A percentile compares a stretch with the other conserved stretches of the same genome.
Evolutionary conservation across 139 green algal genomes (phyloP).

Genomic region (Medakamo hakoo): DNA sequence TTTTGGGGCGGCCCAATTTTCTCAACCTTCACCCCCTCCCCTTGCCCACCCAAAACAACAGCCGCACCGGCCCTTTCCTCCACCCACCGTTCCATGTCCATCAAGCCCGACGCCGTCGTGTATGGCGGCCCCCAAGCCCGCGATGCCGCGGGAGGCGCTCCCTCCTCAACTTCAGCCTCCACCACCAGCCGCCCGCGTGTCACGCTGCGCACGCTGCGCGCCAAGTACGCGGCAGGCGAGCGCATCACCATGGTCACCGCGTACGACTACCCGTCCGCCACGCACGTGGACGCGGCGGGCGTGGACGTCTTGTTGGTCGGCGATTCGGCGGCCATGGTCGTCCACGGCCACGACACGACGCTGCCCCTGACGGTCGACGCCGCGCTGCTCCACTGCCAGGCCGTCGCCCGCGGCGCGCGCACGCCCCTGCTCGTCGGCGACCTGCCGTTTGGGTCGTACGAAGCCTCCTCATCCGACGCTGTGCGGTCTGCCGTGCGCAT

Average conservation of each 20-base stretch:
- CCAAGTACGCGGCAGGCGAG: constrained; percentile 60
- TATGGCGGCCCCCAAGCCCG: constrained; percentile 35
- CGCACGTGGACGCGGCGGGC: constrained; percentile 77
- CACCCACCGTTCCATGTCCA: constrained; percentile 7
- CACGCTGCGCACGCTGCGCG: constrained; percentile 61
- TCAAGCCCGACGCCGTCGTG: constrained; percentile 36
- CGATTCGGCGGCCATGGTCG: constrained; percentile 91
- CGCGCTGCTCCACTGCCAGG: constrained; percentile 87
- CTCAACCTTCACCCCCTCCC: not conserved
- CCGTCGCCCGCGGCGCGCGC: constrained; percentile 61
- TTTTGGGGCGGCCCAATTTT: too few relatives aligned
- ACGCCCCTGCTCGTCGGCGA: constrained; percentile 51
- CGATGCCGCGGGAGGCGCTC: too few relatives aligned
- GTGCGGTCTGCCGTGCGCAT: constrained; percentile 63
- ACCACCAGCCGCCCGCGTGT: constrained; percentile 37
- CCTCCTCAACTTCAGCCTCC: constrained; percentile 5
- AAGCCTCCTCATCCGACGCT: constrained; percentile 44
- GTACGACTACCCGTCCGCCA: constrained; percentile 98
- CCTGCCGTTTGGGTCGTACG: constrained; percentile 85
- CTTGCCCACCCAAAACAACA: not conserved
- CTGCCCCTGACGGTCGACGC: constrained; percentile 91
- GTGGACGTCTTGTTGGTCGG: constrained; percentile 93
- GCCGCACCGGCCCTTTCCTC: too few relatives aligned
- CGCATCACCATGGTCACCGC: constrained; percentile 89
- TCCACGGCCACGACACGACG: constrained; percentile 98